These are phyloP conservation scores for Hymenoscyphus occultus DNA, from an alignment of 2,329 filamentous ascomycete genomes.

Conservation along the genomic window DNA sequence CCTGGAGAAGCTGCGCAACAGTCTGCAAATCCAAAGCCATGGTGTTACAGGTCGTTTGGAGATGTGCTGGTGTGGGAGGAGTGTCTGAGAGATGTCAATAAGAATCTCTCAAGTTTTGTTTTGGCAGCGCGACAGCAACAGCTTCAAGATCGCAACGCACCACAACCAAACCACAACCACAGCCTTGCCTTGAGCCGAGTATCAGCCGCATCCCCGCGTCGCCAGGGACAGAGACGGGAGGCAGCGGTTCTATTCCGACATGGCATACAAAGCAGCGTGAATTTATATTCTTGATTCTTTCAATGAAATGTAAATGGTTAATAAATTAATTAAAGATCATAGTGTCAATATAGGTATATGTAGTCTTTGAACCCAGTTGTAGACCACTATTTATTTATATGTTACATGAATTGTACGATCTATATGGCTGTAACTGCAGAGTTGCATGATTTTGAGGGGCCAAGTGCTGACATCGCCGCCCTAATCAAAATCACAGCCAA, in stretches of 20 bases:
- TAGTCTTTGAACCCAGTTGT: background rate
- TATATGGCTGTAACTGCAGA: background rate
- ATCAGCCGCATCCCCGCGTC: background rate
- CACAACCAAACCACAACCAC: background rate
- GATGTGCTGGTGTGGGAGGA: background rate
- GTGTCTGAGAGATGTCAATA: background rate
- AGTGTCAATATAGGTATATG: too few species aligned
- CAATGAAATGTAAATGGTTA: too few species aligned
- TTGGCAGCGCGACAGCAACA: slow-evolving; percentile 7
- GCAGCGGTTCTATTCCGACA: background rate
- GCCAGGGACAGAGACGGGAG: background rate
- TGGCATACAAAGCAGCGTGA: background rate
- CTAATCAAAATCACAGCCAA: background rate
- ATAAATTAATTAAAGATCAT: too few species aligned
- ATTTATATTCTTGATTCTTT: too few species aligned
- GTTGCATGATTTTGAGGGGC: background rate
- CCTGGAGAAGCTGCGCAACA: slow-evolving; percentile 81
- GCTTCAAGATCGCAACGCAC: background rate
- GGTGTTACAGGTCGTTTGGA: slow-evolving; percentile 25
- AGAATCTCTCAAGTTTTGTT: slow-evolving; percentile 1
- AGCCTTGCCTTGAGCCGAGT: background rate
- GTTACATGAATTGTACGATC: background rate
- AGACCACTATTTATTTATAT: background rate
- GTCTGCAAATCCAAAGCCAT: slow-evolving; percentile 61
- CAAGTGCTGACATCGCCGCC: background rate